Evolutionary conservation across 331 rosid genomes (phyloP), one percentile per base, ranked within the genome.

Genomic region (Arachis monticola): DNA sequence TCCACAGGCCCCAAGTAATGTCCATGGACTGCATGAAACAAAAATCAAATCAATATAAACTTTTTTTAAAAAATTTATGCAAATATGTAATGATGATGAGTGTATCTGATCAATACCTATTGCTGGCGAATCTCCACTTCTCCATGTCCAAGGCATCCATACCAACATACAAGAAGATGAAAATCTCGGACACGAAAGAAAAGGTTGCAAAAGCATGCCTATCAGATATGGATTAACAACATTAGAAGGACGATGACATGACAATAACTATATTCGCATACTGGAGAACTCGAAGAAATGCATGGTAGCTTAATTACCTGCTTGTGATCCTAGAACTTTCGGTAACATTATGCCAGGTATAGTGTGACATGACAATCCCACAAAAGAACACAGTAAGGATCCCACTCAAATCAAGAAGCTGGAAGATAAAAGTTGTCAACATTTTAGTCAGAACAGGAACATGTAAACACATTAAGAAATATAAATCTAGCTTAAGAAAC

Each of bases 141-240:
- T 90, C 92, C 0, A 84, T 84, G 81, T 90, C 96, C 87, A 87
- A 56, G 81, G 96, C 92, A 81, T 90, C 92, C 92, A 90, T 88
- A 53, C 92, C 96, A 42, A 90, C 96, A 63, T 90, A 87, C 17
- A 90, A 71, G 85, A 90, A 90, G 79, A 87, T 87, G 86, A 90
- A 86, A 66, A 75, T 82, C 88, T 90, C 92, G 1, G 88, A 62
- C 41, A 87, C 41, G 69, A 82, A 90, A 47, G 96, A 90, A 22
- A 86, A 60, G 13, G 89, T 81, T 56, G 88, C 92, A 77, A 87
- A 90, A 63, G 88, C 62, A 81, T 90, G 96, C 88, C 92, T 90
- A 79, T 56, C 60, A 82, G 46, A 70, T 40, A 47, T 13, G 47
- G 59, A 17, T 12, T 44, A 71, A 68, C 8, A 78, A 1, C 46